These are phyloP conservation scores for Epichloe brachyelytri DNA, from an alignment of 2,329 filamentous ascomycete genomes.

Conservation along the genomic window DNA sequence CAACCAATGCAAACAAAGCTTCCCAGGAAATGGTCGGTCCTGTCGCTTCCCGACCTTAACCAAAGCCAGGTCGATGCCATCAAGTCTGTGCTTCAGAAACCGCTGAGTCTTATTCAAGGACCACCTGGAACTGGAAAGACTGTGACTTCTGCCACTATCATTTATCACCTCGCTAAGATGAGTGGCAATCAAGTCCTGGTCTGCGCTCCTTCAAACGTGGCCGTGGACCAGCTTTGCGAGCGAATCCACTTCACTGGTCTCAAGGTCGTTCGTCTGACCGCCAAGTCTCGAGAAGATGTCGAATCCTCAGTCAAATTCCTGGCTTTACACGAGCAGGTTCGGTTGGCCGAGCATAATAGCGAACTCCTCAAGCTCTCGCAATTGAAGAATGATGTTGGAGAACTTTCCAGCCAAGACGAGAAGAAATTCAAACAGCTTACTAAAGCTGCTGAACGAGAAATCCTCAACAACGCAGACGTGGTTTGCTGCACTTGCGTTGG, in stretches of 20 bases:
- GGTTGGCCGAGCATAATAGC: slow-evolving; percentile 91
- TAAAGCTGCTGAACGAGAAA: slow-evolving; percentile 86
- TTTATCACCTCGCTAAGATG: slow-evolving; percentile 92
- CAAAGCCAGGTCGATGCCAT: slow-evolving; percentile 92
- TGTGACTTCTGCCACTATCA: slow-evolving; percentile 95
- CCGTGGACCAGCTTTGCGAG: slow-evolving; percentile 95
- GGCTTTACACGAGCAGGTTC: slow-evolving; percentile 91
- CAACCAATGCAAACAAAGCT: slow-evolving; percentile 92
- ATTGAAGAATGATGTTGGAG: slow-evolving; percentile 81
- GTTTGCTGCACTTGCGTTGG: slow-evolving; percentile 98
- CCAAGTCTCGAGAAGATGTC: slow-evolving; percentile 96
- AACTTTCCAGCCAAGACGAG: slow-evolving; percentile 88
- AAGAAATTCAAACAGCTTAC: slow-evolving; percentile 98
- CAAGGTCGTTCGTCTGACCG: slow-evolving; percentile 95
- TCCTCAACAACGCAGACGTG: slow-evolving; percentile 88
- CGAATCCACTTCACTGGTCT: slow-evolving; percentile 88
- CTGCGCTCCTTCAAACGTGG: slow-evolving; percentile 95
- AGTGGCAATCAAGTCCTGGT: slow-evolving; percentile 91
- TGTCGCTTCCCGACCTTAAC: slow-evolving; percentile 87
- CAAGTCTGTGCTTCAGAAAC: slow-evolving; percentile 86
- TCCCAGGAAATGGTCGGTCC: slow-evolving; percentile 93
- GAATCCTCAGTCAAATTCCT: slow-evolving; percentile 96
- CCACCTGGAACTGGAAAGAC: slow-evolving; percentile 97
- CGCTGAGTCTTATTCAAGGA: slow-evolving; percentile 89
- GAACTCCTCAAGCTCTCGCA: slow-evolving; percentile 87